Base-by-base conservation (phyloP, 495 filamentous ascomycete species). In the Umbilicaria muhlenbergii region DNA sequence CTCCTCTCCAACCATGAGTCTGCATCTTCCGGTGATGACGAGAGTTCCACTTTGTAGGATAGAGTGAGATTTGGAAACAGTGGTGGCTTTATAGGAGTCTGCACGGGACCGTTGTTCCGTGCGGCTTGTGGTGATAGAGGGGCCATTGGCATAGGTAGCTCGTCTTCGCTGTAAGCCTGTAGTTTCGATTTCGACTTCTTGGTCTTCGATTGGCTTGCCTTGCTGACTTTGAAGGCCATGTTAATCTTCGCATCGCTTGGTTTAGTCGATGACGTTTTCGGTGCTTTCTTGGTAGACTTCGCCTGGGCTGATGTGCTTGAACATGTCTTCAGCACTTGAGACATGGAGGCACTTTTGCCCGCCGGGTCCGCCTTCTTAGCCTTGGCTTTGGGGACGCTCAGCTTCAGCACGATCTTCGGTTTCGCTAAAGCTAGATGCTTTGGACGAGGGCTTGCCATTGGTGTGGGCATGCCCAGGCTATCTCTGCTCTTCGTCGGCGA, bases 381-480 rank as follows among this genome's bases (percentile, higher is more conserved):
- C 15, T 41, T 49, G 31, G 39, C 38, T 32, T 36, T 33, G 13
- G 36, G 24, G 1, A 10, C 24, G 24, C 24, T 28, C 24, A 53
- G 48, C 32, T 19, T 46, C 38, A 39, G 54, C 44, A 42, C 53
- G 52, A 36, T 61, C 37, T 31, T 46, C 41, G 21, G 49, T 67
- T 63, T 51, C 71, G 50, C 51, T 62, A 55, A 28, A 28, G 24
- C 24, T 28, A 28, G 24, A 28, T 28, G 54, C 60, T 68, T 40
- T 72, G 65, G 68, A 63, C 57, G 62, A 45, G 71, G 75, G 48
- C 67, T 78, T 0, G 71, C 66, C 46, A 67, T 69, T 38, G 81
- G 80, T 11, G 79, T 84, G n/a, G 75, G 70, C 38, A 83, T 75
- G 33, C 74, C 75, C 31, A 56, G 60, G 38, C 51, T 55, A 24